Conservation (phyloP, 192 early-diverging fungal species). For the Podila epicladia region DNA sequence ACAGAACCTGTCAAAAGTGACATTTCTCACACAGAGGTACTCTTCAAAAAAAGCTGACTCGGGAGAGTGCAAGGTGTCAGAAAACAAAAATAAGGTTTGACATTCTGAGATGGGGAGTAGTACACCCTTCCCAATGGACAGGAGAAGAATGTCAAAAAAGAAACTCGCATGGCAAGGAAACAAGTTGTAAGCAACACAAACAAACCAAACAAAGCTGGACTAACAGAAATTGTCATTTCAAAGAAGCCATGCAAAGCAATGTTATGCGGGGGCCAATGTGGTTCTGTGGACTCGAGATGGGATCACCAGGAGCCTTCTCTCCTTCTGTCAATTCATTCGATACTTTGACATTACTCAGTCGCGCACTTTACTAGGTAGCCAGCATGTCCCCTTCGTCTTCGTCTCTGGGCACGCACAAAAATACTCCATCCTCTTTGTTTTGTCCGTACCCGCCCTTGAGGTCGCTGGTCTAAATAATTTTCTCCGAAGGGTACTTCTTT, state of each 20-base stretch:
- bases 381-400: too few relatives aligned
- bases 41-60: not conserved
- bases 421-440: too few relatives aligned
- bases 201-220: not conserved
- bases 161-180: not conserved
- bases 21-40: too few relatives aligned
- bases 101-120: not conserved
- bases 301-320: not conserved
- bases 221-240: not conserved
- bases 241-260: not conserved
- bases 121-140: too few relatives aligned
- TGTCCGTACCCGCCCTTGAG: too few relatives aligned
- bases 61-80: not conserved
- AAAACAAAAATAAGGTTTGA: constrained; percentile 1
- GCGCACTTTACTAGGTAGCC: too few relatives aligned
- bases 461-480: too few relatives aligned
- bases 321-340: too few relatives aligned
- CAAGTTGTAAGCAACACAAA: not conserved
- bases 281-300: not conserved
- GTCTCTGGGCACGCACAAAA: too few relatives aligned
- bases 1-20: too few relatives aligned
- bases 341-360: too few relatives aligned
- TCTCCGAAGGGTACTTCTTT: too few relatives aligned
- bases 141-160: not conserved
- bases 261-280: not conserved